Evolutionary conservation across 306 rosid genomes (phyloP).

Genomic region (Vachellia pachyceras): DNA sequence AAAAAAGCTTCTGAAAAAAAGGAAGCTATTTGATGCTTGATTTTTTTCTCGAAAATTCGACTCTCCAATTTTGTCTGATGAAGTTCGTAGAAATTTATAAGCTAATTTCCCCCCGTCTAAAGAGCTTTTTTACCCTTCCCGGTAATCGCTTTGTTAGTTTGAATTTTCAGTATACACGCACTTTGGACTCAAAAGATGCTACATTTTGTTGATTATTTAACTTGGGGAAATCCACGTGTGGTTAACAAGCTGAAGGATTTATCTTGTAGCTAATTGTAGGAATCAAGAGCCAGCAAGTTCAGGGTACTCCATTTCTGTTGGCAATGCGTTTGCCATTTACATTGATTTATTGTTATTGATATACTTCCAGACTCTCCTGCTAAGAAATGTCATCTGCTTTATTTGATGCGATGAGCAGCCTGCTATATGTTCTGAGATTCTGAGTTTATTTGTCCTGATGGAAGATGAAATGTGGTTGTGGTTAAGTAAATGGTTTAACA

Average conservation of each 20-base stretch:
- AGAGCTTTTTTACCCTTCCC: not conserved
- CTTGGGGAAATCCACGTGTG: constrained; percentile 2
- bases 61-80: not conserved
- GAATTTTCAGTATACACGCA: not conserved
- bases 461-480: constrained; percentile 10
- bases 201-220: constrained; percentile 24
- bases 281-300: not conserved
- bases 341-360: not conserved
- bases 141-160: constrained; percentile 1
- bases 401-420: constrained; percentile 16
- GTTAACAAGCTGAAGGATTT: constrained; percentile 24
- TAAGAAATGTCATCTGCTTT: constrained; percentile 13
- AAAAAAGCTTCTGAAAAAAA: not conserved
- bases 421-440: constrained; percentile 24
- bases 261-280: not conserved
- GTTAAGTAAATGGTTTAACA: constrained; percentile 23
- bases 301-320: not conserved
- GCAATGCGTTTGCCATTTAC: not conserved
- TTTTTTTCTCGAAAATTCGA: not conserved
- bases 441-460: constrained; percentile 28
- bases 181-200: not conserved
- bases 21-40: not conserved
- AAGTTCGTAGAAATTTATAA: constrained; percentile 13
- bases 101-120: too few relatives aligned
- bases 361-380: constrained; percentile 16